Conservation (phyloP, 306 rosid genomes). For the Citrullus colocynthis region DNA sequence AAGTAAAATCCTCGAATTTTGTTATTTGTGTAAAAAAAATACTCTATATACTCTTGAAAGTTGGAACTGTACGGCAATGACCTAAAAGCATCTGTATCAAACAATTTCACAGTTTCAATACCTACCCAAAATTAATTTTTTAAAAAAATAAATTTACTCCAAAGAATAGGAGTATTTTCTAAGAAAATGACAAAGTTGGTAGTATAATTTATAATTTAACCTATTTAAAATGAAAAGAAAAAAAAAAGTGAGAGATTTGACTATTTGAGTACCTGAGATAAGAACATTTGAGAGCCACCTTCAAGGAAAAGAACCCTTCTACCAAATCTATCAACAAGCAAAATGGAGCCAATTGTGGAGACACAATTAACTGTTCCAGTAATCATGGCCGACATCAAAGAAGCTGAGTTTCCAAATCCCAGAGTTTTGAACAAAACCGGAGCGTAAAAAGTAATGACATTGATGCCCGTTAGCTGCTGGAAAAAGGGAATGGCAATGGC, state of each 20-base stretch:
- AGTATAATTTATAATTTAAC: too few species aligned
- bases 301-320: conserved; percentile 54
- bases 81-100: too few species aligned
- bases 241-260: not conserved
- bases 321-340: conserved; percentile 47
- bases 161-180: too few species aligned
- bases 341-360: conserved; percentile 37
- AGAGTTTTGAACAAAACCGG: conserved; percentile 69
- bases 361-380: conserved; percentile 33
- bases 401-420: conserved; percentile 53
- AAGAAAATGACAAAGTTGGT: too few species aligned
- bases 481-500: conserved; percentile 60
- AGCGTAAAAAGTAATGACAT: conserved; percentile 70
- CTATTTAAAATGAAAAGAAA: not conserved
- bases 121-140: too few species aligned
- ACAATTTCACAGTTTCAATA: too few species aligned
- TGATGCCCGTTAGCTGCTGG: conserved; percentile 74
- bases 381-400: conserved; percentile 55
- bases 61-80: too few species aligned
- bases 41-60: too few species aligned
- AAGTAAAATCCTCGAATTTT: too few species aligned
- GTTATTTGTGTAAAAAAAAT: too few species aligned
- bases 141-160: too few species aligned
- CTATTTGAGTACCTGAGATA: conserved; percentile 35
- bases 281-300: conserved; percentile 69